Evolutionary conservation across 1,284 basidiomycete species (phyloP), one percentile per base, ranked within the genome.

Genomic region (Tilletia walkeri): DNA sequence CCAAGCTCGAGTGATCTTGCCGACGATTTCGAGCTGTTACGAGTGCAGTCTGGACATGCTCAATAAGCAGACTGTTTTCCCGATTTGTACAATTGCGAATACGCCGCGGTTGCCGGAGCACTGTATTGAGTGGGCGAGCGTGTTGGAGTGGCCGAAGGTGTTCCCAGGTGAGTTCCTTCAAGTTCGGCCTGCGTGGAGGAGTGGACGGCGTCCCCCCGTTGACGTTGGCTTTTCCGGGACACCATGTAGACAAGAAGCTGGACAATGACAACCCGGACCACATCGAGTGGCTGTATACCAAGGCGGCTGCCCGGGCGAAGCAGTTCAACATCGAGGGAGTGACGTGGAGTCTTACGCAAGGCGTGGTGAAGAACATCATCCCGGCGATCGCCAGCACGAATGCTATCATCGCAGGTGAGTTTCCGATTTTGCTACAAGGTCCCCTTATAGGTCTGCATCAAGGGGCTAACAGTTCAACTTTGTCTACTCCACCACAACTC

Each of bases 301-400:
- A 89, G 39, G 95, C 96, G 4, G 86, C 70, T 1, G 36, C 56
- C 5, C 73, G 96, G 63, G 96, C 96, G 0, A 88, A 90, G 72
- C 90, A 94, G 79, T 97, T 95, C 87, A 93, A 93, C 72, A 99
- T 99, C 71, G 92, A 95, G 80, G 96, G 96, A 48, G 94, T 99
- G 36, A 98, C 95, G 3, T 99, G 95, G 93, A 91, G 92, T 4
- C 86, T 97, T 56, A 99, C 96, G 0, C 96, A 99, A 84, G 96
- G 96, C 63, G 96, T 99, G 45, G 95, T 99, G 67, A 99, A 99
- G 87, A 97, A 98, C 83, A 98, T 99, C 84, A 99, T 99, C 75
- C 95, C 95, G 0, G 95, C 96, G 41, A 81, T 83, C 45, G 82
- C 82, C 3, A 76, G 74, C 30, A 83, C 82, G 18, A 83, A 83